Conservation (phyloP, 2,329 filamentous ascomycete species). For the Fusarium equiseti region DNA sequence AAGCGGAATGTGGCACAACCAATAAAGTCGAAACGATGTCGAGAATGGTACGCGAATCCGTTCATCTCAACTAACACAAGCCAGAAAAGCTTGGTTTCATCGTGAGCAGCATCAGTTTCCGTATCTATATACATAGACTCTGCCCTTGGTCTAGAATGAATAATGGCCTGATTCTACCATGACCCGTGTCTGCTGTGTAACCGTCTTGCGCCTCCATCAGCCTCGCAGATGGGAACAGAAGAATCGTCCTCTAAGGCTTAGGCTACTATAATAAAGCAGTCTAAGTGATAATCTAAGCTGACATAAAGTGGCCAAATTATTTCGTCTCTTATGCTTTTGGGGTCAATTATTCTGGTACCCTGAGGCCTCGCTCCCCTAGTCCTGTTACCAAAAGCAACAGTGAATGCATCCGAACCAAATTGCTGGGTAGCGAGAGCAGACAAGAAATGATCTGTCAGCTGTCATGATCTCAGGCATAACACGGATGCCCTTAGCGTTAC, state of each 20-base stretch:
- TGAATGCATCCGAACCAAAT: slow-evolving; percentile 3
- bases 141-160: slow-evolving; percentile 28
- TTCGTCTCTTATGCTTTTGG: too few species aligned
- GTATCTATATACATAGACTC: not conserved
- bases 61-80: slow-evolving; percentile 15
- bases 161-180: slow-evolving; percentile 29
- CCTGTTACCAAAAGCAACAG: not conserved
- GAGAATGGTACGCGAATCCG: not conserved
- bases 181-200: slow-evolving; percentile 27
- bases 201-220: slow-evolving; percentile 3
- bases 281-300: too few species aligned
- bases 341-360: too few species aligned
- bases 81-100: not conserved
- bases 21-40: slow-evolving; percentile 4
- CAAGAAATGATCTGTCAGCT: slow-evolving; percentile 21
- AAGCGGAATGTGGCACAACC: not conserved
- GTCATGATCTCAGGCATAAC: slow-evolving; percentile 1
- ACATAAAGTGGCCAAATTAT: too few species aligned
- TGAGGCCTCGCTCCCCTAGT: not conserved
- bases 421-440: not conserved
- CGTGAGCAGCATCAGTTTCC: slow-evolving; percentile 4
- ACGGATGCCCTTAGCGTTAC: slow-evolving; percentile 1
- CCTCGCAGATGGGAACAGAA: not conserved
- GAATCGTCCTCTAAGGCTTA: too few species aligned
- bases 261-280: too few species aligned